Evolutionary conservation across 768 basidiomycete genomes (phyloP).

Genomic region (Lentinus brumalis): DNA sequence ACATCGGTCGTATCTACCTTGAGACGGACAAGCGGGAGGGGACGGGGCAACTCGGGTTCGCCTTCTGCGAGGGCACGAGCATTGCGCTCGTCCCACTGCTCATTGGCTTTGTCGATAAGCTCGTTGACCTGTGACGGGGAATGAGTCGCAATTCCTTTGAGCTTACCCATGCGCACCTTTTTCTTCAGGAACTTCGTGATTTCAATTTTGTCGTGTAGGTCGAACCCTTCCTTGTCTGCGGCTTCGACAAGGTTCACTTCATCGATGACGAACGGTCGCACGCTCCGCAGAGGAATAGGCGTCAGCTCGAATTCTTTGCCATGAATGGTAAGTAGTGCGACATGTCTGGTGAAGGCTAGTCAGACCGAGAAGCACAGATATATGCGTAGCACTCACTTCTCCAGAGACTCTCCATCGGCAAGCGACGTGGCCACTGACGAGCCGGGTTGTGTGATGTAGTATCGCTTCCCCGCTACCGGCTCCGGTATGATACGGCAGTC

Average conservation of each 20-base stretch:
- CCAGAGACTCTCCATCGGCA: slow-evolving; percentile 88
- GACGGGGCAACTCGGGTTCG: slow-evolving; percentile 60
- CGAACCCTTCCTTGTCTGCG: slow-evolving; percentile 75
- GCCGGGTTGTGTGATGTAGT: slow-evolving; percentile 93
- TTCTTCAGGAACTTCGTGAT: slow-evolving; percentile 79
- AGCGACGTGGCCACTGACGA: slow-evolving; percentile 94
- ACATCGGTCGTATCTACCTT: slow-evolving; percentile 94
- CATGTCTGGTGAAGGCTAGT: slow-evolving; percentile 60
- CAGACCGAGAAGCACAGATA: not conserved
- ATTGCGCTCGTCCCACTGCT: slow-evolving; percentile 77
- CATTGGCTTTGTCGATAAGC: slow-evolving; percentile 77
- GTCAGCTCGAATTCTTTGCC: slow-evolving; percentile 85
- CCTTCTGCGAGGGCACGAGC: slow-evolving; percentile 59
- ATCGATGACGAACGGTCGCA: slow-evolving; percentile 92
- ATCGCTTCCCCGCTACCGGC: slow-evolving; percentile 86
- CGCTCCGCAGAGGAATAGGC: slow-evolving; percentile 86
- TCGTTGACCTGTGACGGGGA: slow-evolving; percentile 62
- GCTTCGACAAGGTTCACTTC: slow-evolving; percentile 75
- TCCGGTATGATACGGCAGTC: slow-evolving; percentile 94
- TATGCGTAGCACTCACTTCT: slow-evolving; percentile 63
- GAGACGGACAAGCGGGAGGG: slow-evolving; percentile 87
- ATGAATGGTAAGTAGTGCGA: slow-evolving; percentile 85
- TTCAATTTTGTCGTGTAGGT: slow-evolving; percentile 79
- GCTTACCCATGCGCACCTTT: slow-evolving; percentile 47
- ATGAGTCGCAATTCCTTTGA: not conserved